Evolutionary conservation across 495 filamentous ascomycete species (phyloP).

Genomic region (Trichoderma virens): DNA sequence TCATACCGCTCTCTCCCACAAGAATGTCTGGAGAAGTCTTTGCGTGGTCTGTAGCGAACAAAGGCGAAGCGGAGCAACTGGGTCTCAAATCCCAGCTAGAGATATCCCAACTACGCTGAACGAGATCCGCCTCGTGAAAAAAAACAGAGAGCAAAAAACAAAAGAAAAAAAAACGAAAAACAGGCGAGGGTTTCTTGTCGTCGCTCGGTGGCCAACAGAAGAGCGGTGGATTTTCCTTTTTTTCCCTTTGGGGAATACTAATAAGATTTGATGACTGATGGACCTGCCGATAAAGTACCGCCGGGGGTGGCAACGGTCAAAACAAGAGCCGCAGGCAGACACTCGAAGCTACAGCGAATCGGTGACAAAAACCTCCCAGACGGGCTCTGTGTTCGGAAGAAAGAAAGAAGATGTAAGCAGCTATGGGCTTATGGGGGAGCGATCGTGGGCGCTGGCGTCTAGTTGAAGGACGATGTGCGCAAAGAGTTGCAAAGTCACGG

Average conservation of each 20-base stretch:
- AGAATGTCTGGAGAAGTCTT: neutral
- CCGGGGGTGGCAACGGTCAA: slow-evolving; percentile 1
- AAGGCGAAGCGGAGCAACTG: slow-evolving; percentile 4
- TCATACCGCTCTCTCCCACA: neutral
- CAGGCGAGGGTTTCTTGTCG: neutral
- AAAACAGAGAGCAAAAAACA: neutral
- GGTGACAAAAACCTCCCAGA: neutral
- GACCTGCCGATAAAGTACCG: slow-evolving; percentile 7
- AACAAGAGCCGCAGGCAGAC: neutral
- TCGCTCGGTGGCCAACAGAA: neutral
- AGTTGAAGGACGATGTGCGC: neutral
- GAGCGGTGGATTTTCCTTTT: slow-evolving; percentile 5
- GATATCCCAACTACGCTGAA: neutral
- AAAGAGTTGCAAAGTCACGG: slow-evolving; percentile 1
- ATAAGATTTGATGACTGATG: slow-evolving; percentile 3
- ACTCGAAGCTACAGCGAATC: neutral
- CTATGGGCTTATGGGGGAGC: neutral
- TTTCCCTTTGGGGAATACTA: neutral
- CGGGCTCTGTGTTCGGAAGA: neutral
- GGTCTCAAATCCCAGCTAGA: neutral
- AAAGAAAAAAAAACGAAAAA: neutral
- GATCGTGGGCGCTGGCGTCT: neutral
- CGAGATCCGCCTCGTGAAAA: neutral
- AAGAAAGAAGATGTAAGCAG: neutral
- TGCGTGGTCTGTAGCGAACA: neutral